A percentile compares a stretch with the other conserved stretches of the same genome.
Evolutionary conservation across 1,139 yeast genomes (phyloP).

Genomic region (Protomyces arabidopsidicola): DNA sequence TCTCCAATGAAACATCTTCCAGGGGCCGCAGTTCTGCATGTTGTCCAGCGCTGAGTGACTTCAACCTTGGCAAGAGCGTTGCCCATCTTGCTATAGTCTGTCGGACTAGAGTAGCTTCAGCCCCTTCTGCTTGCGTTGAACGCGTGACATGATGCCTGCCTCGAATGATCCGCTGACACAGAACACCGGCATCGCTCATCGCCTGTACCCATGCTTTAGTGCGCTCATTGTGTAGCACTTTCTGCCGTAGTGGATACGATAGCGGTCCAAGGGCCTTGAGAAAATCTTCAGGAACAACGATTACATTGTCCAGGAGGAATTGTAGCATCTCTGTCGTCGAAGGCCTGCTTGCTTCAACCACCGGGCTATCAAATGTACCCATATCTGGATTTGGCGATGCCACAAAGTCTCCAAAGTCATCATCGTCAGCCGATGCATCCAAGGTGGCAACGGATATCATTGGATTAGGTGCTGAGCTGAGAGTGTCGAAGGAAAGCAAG

Average conservation of each 20-base stretch:
- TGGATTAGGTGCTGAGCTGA: background rate
- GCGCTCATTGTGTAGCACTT: conserved; percentile 28
- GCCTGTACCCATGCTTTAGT: conserved; percentile 30
- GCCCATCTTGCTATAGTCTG: conserved; percentile 3
- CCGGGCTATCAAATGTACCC: background rate
- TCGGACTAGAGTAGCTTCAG: background rate
- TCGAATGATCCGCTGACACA: conserved; percentile 31
- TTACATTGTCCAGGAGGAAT: conserved; percentile 27
- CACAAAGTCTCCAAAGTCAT: conserved; percentile 3
- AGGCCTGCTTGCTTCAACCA: background rate
- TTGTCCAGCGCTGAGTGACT: conserved; percentile 1
- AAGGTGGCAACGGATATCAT: background rate
- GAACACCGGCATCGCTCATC: conserved; percentile 26
- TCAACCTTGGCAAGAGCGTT: conserved; percentile 10
- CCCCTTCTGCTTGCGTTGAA: background rate
- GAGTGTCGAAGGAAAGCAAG: background rate
- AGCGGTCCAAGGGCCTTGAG: conserved; percentile 30
- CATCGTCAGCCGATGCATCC: background rate
- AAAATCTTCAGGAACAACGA: conserved; percentile 31
- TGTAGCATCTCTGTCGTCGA: conserved; percentile 29
- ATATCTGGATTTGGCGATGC: background rate
- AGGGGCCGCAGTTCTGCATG: background rate
- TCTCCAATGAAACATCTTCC: background rate
- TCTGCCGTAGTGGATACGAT: conserved; percentile 31
- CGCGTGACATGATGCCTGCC: conserved; percentile 30